phyloP scores from a whole-genome alignment of 2,329 filamentous ascomycete genomes.

The Catunica adiposa region DNA sequence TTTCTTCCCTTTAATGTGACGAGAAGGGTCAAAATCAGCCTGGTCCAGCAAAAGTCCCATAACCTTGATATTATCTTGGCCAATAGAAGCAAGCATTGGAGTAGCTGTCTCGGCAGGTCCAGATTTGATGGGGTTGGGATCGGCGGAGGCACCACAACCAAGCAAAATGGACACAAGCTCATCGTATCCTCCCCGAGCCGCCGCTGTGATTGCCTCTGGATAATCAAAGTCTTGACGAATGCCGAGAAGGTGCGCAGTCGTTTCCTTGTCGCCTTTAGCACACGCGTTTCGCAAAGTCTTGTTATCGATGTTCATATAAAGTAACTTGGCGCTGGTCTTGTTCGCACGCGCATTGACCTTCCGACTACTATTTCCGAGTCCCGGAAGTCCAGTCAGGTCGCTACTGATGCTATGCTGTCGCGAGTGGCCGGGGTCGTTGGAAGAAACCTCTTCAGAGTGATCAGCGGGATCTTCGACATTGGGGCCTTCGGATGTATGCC shows the following conservation, averaged over 20 bases:
- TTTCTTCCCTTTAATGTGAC: slow-evolving; percentile 56
- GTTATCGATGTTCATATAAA: slow-evolving; percentile 47
- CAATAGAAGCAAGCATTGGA: slow-evolving; percentile 86
- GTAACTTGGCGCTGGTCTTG: slow-evolving; percentile 46
- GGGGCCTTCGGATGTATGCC: slow-evolving; percentile 10
- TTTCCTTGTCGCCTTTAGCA: slow-evolving; percentile 43
- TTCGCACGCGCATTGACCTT: slow-evolving; percentile 40
- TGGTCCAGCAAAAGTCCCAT: slow-evolving; percentile 66
- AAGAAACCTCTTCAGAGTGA: slow-evolving; percentile 35
- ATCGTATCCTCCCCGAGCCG: slow-evolving; percentile 80
- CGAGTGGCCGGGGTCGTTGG: slow-evolving; percentile 20
- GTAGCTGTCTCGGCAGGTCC: slow-evolving; percentile 59
- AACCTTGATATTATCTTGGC: slow-evolving; percentile 71
- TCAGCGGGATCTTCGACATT: slow-evolving; percentile 10
- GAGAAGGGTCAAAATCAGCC: slow-evolving; percentile 64
- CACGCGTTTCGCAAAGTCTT: slow-evolving; percentile 45
- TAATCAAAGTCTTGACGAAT: slow-evolving; percentile 50
- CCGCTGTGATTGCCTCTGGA: slow-evolving; percentile 74
- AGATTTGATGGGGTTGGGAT: slow-evolving; percentile 49
- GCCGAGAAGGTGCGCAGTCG: slow-evolving; percentile 42
- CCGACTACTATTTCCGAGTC: slow-evolving; percentile 25
- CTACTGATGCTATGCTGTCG: slow-evolving; percentile 26
- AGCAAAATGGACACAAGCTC: slow-evolving; percentile 67
- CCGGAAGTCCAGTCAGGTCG: neutral
- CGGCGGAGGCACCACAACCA: slow-evolving; percentile 49